Base-by-base conservation (phyloP, 345 rosid species). In the Eucalyptus erythrocorys region DNA sequence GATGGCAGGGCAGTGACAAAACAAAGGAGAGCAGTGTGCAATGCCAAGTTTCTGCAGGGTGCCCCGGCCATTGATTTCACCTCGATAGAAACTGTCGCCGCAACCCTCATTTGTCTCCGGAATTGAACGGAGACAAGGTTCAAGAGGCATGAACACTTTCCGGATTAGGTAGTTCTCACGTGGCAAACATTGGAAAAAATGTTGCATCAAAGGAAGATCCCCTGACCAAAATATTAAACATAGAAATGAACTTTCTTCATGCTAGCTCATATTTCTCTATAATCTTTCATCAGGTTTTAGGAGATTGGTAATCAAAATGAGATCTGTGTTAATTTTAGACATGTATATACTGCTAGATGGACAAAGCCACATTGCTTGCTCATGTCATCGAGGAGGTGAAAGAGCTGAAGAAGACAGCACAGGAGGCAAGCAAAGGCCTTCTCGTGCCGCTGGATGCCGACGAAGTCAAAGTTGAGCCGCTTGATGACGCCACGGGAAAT, bases 301-400 rank as follows among this genome's bases (percentile, higher is more conserved):
- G 47, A 40, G 84, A 76, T 76, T 11, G 82, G 84, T 40, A 40
- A 22, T 76, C 47, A 21, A 76, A 76, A 76, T 40, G 84, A 40
- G 30, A 76, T 76, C 30, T 40, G 42, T 40, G 47, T 21, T 76
- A 76, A 76, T 43, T 76, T 21, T 76, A 37, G 47, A 21, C 27
- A 40, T 49, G 43, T 32, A 6, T 50, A 88, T 66, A 19, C 8
- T 45, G 68, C 16, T 10, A 89, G 97, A 95, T 95, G 97, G 98
- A 96, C 94, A 96, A 96, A 88, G 96, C 97, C 76, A 90, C 97
- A 81, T 92, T 96, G 92, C 95, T 96, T 82, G 96, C 93, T 76
- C 94, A 93, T 91, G 97, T 96, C 24, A 90, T 93, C 47, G 86
- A 51, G 61, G 91, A 96, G 88, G 91, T 94, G 89, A 93, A 93